Base-by-base conservation (phyloP, 257 asterid species). In the Voacanga thouarsii region DNA sequence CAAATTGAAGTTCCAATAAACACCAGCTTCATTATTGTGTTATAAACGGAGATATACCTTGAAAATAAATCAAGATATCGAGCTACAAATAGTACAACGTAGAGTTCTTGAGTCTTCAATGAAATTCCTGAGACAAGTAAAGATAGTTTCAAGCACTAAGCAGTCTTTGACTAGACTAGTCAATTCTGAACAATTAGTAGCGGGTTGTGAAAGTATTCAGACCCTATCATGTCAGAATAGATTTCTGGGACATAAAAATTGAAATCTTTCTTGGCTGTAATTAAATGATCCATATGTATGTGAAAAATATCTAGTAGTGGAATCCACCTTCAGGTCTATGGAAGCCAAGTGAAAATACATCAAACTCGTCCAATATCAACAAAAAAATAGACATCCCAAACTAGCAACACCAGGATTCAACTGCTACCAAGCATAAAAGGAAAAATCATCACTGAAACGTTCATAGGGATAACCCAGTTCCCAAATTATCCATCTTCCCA, bases 41-140 rank as follows among this genome's bases (percentile, higher is more conserved):
- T 87, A 87, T 87, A 87, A n/a, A 85, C 41, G 60, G 89, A 83
- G 72, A 68, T 21, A 51, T 80, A 83, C 78, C 50, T 80, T 26
- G 88, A 75, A 75, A 87, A 85, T 71, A 87, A 79, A 80, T 87
- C 86, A 50, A 83, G 87, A 84, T 87, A 87, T 33, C 89, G 80
- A 72, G 89, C 72, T n/a, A 85, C 68, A 74, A 87, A 85, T 18
- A 85, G 87, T 61, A 85, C 14, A 59, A 76, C 91, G 69, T 87
- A 87, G 26, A 87, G 89, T 75, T 87, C 89, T 76, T 87, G 91
- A 74, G 91, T 87, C 83, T 87, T 85, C 82, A 87, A 41, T 30
- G 90, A 87, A 83, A 87, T 85, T 65, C 90, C 90, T 87, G 85
- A 43, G 11, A 70, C 75, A 79, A 80, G 76, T 7, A 26, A 64